Conservation (phyloP, 1,139 yeast species). For the Schwanniomyces etchellsii region DNA sequence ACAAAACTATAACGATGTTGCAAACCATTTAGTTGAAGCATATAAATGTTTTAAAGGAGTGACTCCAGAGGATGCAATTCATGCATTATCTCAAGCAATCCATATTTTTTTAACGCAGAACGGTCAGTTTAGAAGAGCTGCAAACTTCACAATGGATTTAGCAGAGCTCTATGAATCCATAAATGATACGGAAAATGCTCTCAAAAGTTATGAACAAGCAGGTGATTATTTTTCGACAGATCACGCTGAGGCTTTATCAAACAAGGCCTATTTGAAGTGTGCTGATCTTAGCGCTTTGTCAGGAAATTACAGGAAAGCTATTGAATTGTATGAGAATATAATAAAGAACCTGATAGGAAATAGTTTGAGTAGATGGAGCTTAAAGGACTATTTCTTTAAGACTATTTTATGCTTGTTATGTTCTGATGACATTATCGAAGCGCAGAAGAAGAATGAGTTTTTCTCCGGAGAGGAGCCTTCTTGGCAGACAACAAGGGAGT, state of each 20-base stretch:
- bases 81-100: conserved; percentile 71
- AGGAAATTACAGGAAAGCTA: conserved; percentile 69
- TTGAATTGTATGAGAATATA: conserved; percentile 68
- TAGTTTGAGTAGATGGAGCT: conserved; percentile 79
- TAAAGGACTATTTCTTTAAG: conserved; percentile 87
- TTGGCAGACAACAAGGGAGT: conserved; percentile 77
- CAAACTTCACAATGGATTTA: conserved; percentile 86
- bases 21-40: conserved; percentile 86
- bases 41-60: conserved; percentile 78
- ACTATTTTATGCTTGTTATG: conserved; percentile 80
- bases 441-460: conserved; percentile 62
- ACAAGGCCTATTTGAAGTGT: conserved; percentile 81
- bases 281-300: conserved; percentile 84
- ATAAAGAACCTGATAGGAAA: conserved; percentile 74
- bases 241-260: conserved; percentile 87
- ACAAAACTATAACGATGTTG: conserved; percentile 84
- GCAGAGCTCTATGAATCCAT: conserved; percentile 80
- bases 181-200: conserved; percentile 63
- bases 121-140: conserved; percentile 96
- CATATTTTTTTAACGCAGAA: conserved; percentile 72
- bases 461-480: conserved; percentile 70
- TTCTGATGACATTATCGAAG: conserved; percentile 79
- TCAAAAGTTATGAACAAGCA: conserved; percentile 80
- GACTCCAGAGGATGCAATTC: conserved; percentile 73
- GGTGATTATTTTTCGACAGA: conserved; percentile 96